A percentile compares a stretch with the other conserved stretches of the same genome.
phyloP scores from a whole-genome alignment of 176 grass and related monocot species.

The Guadua angustifolia region DNA sequence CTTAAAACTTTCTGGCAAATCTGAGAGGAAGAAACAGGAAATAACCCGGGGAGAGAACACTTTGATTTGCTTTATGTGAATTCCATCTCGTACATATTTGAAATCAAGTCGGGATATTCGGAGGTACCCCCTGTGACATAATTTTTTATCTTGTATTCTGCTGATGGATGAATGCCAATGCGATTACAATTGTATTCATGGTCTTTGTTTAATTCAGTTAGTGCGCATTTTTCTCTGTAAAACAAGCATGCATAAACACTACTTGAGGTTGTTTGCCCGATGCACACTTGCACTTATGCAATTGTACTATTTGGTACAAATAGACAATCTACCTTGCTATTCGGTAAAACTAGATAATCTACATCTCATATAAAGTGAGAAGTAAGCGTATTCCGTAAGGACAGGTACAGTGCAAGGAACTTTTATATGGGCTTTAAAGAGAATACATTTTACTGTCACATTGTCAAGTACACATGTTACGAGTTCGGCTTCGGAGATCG shows the following conservation, averaged over 20 bases:
- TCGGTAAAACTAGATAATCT: too few species aligned
- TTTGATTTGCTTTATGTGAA: constrained; percentile 62
- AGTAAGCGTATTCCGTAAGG: not conserved
- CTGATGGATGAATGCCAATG: not conserved
- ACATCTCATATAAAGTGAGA: not conserved
- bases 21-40: constrained; percentile 44
- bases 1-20: constrained; percentile 37
- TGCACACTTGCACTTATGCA: not conserved
- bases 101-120: constrained; percentile 49
- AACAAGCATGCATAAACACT: too few species aligned
- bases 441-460: too few species aligned
- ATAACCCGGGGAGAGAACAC: constrained; percentile 40
- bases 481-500: too few species aligned
- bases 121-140: not conserved
- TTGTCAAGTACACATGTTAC: too few species aligned
- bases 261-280: too few species aligned
- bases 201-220: too few species aligned
- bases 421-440: not conserved
- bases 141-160: constrained; percentile 6
- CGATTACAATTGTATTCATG: too few species aligned
- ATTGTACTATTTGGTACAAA: not conserved
- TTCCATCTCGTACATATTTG: constrained; percentile 64
- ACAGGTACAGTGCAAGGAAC: too few species aligned
- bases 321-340: not conserved
- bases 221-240: too few species aligned